Percentiles rank a stretch among this genome's conserved stretches.
Conservation (phyloP, 2,329 filamentous ascomycete genomes). For the Ascocoryne sarcoides region DNA sequence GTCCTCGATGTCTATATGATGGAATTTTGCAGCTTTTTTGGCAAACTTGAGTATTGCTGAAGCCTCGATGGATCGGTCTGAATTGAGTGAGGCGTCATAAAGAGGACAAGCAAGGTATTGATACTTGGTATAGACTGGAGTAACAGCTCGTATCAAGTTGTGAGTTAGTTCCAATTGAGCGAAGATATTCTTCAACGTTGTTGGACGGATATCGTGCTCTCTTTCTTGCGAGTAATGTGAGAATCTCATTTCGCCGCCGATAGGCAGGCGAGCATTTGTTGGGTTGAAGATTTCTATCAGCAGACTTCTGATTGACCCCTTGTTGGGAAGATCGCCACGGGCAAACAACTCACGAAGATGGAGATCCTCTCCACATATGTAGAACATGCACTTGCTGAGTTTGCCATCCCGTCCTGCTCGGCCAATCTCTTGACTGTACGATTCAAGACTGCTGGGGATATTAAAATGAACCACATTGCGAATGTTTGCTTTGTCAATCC, state of each 20-base stretch:
- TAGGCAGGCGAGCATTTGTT: constrained; percentile 25
- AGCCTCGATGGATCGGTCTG: constrained; percentile 35
- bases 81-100: constrained; percentile 28
- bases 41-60: constrained; percentile 36
- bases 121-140: constrained; percentile 48
- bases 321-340: constrained; percentile 49
- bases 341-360: constrained; percentile 51
- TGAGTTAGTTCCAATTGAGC: constrained; percentile 53
- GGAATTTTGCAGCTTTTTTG: constrained; percentile 34
- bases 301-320: constrained; percentile 37
- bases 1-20: constrained; percentile 40
- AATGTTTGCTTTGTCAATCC: constrained; percentile 48
- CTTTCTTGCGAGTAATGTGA: constrained; percentile 37
- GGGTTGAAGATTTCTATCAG: constrained; percentile 43
- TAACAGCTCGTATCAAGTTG: constrained; percentile 45
- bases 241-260: constrained; percentile 38
- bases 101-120: constrained; percentile 34
- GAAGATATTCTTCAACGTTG: constrained; percentile 44
- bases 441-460: constrained; percentile 42
- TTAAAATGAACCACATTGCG: constrained; percentile 47
- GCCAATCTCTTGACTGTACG: constrained; percentile 50
- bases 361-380: constrained; percentile 47
- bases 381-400: constrained; percentile 47
- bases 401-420: constrained; percentile 46
- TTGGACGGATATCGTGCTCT: constrained; percentile 45